Evolutionary conservation across 352 stramenopile species (phyloP).

Genomic region (Phytophthora citricola): DNA sequence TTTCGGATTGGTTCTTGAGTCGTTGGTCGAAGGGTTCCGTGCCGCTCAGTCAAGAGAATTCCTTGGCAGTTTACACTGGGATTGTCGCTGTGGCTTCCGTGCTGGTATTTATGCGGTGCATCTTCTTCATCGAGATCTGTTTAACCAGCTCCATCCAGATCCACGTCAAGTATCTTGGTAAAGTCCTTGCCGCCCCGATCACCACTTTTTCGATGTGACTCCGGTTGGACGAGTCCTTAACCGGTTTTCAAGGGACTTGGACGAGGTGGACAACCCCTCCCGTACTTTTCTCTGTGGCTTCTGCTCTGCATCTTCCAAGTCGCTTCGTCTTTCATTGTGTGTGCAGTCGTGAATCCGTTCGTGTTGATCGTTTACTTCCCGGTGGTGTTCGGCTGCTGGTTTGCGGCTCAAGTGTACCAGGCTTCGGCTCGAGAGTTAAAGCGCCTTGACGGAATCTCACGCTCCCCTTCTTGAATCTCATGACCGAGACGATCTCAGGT

Average conservation of each 20-base stretch:
- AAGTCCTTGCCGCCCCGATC: constrained; percentile 60
- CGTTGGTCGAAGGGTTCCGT: constrained; percentile 48
- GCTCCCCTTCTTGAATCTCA: constrained; percentile 93
- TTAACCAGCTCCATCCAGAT: constrained; percentile 52
- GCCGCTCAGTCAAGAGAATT: constrained; percentile 39
- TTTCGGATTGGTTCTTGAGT: constrained; percentile 63
- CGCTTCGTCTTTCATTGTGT: constrained; percentile 48
- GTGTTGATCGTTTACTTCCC: constrained; percentile 63
- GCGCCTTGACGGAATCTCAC: constrained; percentile 91
- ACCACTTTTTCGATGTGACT: constrained; percentile 75
- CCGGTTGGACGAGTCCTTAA: constrained; percentile 73
- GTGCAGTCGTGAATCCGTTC: constrained; percentile 49
- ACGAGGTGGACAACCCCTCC: constrained; percentile 66
- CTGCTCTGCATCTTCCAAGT: constrained; percentile 57
- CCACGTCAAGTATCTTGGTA: constrained; percentile 50
- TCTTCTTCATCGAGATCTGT: constrained; percentile 58
- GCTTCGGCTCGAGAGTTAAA: constrained; percentile 89
- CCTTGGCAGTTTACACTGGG: constrained; percentile 44
- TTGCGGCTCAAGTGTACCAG: constrained; percentile 83
- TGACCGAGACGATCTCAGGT: constrained; percentile 93
- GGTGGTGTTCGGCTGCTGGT: constrained; percentile 31
- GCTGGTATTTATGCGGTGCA: constrained; percentile 49
- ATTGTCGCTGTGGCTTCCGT: constrained; percentile 42
- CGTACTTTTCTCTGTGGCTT: constrained; percentile 62
- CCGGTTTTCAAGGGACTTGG: constrained; percentile 65